phyloP scores from a whole-genome alignment of 2,329 filamentous ascomycete genomes.

The Camillea tinctor region DNA sequence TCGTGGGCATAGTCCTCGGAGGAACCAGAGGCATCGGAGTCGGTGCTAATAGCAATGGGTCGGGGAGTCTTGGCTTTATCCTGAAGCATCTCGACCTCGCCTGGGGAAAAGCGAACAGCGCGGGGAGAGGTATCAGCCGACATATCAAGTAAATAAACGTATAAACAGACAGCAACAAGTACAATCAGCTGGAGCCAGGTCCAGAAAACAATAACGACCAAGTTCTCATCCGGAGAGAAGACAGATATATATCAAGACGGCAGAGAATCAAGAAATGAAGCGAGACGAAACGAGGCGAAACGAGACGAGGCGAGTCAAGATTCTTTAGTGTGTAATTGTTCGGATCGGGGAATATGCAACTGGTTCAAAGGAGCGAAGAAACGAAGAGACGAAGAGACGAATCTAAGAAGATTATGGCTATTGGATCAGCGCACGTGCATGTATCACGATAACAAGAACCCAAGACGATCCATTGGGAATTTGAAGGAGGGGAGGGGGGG shows the following conservation, averaged over 20 bases:
- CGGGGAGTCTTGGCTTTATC: conserved; percentile 44
- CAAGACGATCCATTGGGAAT: neutral
- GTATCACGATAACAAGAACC: neutral
- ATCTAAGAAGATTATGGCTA: neutral
- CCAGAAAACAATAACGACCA: conserved; percentile 15
- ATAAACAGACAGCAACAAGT: conserved; percentile 5
- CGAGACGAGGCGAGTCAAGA: too few species aligned
- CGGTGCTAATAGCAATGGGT: conserved; percentile 37
- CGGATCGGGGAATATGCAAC: neutral
- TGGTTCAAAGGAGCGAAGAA: neutral
- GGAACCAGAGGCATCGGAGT: conserved; percentile 49
- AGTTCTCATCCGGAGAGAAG: conserved; percentile 4
- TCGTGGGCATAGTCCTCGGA: conserved; percentile 47
- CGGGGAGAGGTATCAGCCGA: conserved; percentile 51
- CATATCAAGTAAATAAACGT: conserved; percentile 19
- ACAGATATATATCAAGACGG: neutral
- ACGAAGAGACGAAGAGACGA: neutral
- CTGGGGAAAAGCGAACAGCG: conserved; percentile 55
- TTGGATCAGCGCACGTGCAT: neutral
- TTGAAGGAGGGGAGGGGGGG: too few species aligned
- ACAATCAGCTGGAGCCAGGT: conserved; percentile 22
- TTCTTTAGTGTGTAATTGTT: neutral
- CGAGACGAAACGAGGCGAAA: too few species aligned
- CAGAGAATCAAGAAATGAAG: neutral
- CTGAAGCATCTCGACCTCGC: conserved; percentile 44